Evolutionary conservation across 306 rosid species (phyloP), one percentile per base, ranked within the genome.

Genomic region (Psophocarpus tetragonolobus): DNA sequence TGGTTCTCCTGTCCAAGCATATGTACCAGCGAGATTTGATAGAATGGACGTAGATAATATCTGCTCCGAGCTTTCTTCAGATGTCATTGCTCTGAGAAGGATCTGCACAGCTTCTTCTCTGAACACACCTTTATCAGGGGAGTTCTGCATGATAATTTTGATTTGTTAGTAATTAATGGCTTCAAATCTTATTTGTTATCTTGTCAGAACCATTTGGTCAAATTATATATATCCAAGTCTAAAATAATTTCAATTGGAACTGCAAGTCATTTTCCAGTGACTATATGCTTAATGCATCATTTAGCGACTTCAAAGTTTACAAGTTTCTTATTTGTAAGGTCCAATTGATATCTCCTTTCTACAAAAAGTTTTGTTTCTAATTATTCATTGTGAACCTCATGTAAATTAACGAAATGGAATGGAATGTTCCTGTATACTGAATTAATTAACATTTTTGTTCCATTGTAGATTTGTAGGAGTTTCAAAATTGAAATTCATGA

Each of bases 11-110:
- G 91, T 85, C 97, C 92, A 91, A 13, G 88, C 72, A 78, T 85
- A 85, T 36, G 92, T 90, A 67, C 97, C 97, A 17, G 89, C 90
- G 50, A 91, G 85, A 91, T 88, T 91, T 73, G 97, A 91, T 75
- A 91, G 76, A 72, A 91, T 84, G 27, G 85, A 91, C 70, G 94
- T 91, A 61, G 97, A 85, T 77, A 90, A 74, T 27, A 82, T 68
- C 79, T 89, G 92, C 58, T 79, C 84, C 33, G 91, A 86, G 79
- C 69, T 76, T 85, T 87, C 92, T 76, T 85, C 81, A 71, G 86
- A 88, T 82, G 83, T 80, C 84, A 91, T 80, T 58, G 85, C 85
- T 71, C 76, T 88, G 29, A 85, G 85, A 47, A 91, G 83, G 57
- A 88, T 77, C 78, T 88, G 79, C 56, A 88, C 79, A 73, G 92